Evolutionary conservation across 192 early-diverging fungal species (phyloP), one percentile per base, ranked within the genome.

Genomic region (Coemansia sp.): DNA sequence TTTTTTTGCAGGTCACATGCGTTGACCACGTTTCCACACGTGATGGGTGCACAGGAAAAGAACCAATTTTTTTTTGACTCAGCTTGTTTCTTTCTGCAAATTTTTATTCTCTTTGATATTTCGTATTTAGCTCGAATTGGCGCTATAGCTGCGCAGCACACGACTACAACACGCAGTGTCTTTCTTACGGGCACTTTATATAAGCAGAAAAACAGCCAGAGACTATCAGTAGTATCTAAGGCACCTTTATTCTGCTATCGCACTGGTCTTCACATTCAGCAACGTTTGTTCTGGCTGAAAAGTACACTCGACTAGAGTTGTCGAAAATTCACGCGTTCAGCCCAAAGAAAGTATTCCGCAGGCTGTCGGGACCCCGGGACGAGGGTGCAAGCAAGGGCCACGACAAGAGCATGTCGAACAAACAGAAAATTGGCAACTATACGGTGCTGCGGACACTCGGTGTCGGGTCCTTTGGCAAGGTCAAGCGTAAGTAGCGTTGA

Each of bases 391-490:
- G 40, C 56, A 75, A 65, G 54, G 40, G 42, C 20, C 51, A 46
- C 22, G 23, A 58, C 42, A 64, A 31, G 57, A 59, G 31, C 62
- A 79, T 79, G 76, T 68, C 77, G 46, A 49, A 59, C 59, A 81
- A 73, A 51, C 74, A 75, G 38, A 78, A 71, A 61, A 91, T 93
- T 68, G 97, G 97, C 2, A 94, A 94, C 73, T 98, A 98, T 66
- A 93, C 91, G 49, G 85, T 97, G 28, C 82, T 97, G 47, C 90
- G 95, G 69, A 97, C 95, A n/a, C 87, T 98, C 20, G 97, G 97
- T 53, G 89, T 92, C 21, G 97, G 97, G 10, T 94, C 93, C 7
- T 98, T 98, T 85, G 97, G 94, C 54, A 98, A 98, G 85, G 97
- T 98, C 42, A 98, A 97, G 81, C 84, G 96, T 97, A 88, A 81